phyloP scores from a whole-genome alignment of 148 eudicot species.

The Camellia sinensis region DNA sequence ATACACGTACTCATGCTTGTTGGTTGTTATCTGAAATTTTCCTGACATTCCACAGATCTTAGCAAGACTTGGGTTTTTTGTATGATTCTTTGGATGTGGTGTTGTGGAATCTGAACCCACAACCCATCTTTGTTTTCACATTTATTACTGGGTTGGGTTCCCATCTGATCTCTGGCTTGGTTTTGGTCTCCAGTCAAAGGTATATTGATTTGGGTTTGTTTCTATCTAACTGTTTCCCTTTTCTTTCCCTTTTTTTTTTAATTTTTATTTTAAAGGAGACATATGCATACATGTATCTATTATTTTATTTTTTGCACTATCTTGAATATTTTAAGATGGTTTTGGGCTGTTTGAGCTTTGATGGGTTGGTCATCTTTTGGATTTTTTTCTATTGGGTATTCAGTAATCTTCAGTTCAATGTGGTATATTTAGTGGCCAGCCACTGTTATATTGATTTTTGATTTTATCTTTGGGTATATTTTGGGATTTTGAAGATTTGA shows the following conservation, averaged over 20 bases:
- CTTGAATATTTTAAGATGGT: neutral
- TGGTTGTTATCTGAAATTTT: slow-evolving; percentile 16
- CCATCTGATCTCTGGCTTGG: slow-evolving; percentile 12
- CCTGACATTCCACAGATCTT: slow-evolving; percentile 29
- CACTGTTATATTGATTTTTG: slow-evolving; percentile 20
- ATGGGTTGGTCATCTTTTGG: slow-evolving; percentile 4
- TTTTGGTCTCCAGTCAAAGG: slow-evolving; percentile 24
- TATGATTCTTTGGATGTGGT: neutral
- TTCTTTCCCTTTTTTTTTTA: neutral
- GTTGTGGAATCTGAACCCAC: slow-evolving; percentile 13
- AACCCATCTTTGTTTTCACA: slow-evolving; percentile 15
- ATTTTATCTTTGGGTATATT: neutral
- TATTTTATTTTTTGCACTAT: neutral
- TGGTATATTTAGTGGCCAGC: neutral
- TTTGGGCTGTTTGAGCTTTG: neutral
- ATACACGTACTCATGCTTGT: neutral
- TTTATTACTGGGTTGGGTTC: slow-evolving; percentile 12
- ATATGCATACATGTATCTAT: neutral
- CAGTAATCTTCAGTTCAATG: slow-evolving; percentile 5
- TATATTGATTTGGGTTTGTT: slow-evolving; percentile 21
- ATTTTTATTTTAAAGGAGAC: too few relatives aligned
- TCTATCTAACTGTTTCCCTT: slow-evolving; percentile 6
- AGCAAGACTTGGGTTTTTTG: slow-evolving; percentile 13
- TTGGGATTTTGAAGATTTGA: slow-evolving; percentile 7
- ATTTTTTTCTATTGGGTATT: slow-evolving; percentile 8